Conservation (phyloP, 306 rosid genomes). For the Lupinus albus region DNA sequence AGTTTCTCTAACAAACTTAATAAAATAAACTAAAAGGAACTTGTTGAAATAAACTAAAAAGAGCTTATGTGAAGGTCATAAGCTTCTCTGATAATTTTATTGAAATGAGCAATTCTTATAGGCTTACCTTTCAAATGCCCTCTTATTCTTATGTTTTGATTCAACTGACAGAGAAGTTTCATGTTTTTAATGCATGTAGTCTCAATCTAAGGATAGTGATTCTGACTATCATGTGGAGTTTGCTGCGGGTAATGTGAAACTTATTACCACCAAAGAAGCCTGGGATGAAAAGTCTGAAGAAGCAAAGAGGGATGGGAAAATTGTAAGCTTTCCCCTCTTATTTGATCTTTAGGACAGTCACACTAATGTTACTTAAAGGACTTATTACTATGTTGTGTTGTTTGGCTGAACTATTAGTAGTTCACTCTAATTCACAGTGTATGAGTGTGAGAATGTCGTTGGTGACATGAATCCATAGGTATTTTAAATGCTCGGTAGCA, state of each 20-base stretch:
- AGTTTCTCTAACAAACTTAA: too few relatives aligned
- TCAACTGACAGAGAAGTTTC: constrained; percentile 38
- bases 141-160: background rate
- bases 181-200: constrained; percentile 51
- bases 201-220: constrained; percentile 48
- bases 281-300: constrained; percentile 92
- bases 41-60: too few relatives aligned
- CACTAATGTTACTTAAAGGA: too few relatives aligned
- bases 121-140: too few relatives aligned
- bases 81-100: too few relatives aligned
- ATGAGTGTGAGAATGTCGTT: background rate
- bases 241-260: constrained; percentile 70
- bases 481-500: background rate
- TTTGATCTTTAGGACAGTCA: background rate
- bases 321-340: constrained; percentile 56
- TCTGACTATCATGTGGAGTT: constrained; percentile 68
- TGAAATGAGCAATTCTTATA: too few relatives aligned
- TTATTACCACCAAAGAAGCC: constrained; percentile 71
- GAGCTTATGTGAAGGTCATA: too few relatives aligned
- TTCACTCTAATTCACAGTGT: constrained; percentile 1
- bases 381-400: background rate
- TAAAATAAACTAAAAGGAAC: too few relatives aligned
- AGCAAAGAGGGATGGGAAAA: constrained; percentile 76
- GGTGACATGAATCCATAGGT: background rate
- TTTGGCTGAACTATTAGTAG: constrained; percentile 23